Evolutionary conservation across 306 rosid species (phyloP).

Genomic region (Acacia confusa): DNA sequence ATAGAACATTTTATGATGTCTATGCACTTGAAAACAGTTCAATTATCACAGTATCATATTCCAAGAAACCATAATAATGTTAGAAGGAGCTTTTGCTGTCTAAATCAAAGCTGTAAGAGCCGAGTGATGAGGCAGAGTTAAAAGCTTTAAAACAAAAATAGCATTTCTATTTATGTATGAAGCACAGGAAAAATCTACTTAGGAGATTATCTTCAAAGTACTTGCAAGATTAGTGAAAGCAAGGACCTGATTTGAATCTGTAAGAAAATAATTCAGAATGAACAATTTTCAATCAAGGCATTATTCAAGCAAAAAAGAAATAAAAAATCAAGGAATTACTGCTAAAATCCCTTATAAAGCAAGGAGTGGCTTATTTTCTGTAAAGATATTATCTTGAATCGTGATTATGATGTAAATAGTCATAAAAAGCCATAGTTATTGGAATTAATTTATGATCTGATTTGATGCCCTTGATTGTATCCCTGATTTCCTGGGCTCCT

Average conservation of each 20-base stretch:
- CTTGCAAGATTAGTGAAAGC: background rate
- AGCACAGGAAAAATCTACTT: background rate
- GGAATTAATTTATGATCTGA: no score
- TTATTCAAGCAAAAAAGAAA: no score
- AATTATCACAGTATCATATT: background rate
- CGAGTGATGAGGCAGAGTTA: background rate
- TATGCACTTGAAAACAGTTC: no score
- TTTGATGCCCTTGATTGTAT: no score
- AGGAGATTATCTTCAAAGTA: background rate
- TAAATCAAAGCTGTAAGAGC: background rate
- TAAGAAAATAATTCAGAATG: background rate
- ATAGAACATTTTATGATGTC: no score
- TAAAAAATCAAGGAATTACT: background rate
- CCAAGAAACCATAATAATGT: background rate
- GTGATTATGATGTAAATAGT: no score
- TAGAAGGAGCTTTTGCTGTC: background rate
- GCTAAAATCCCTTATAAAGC: constrained; percentile 2
- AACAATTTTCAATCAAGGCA: background rate
- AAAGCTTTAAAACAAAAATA: background rate
- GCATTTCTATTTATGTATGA: background rate
- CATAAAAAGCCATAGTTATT: no score
- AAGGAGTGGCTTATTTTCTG: background rate
- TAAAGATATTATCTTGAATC: no score
- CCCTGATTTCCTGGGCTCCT: no score
- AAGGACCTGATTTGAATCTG: background rate